Evolutionary conservation across 2,329 filamentous ascomycete genomes (phyloP).

Genomic region (Aspergillus ruber): DNA sequence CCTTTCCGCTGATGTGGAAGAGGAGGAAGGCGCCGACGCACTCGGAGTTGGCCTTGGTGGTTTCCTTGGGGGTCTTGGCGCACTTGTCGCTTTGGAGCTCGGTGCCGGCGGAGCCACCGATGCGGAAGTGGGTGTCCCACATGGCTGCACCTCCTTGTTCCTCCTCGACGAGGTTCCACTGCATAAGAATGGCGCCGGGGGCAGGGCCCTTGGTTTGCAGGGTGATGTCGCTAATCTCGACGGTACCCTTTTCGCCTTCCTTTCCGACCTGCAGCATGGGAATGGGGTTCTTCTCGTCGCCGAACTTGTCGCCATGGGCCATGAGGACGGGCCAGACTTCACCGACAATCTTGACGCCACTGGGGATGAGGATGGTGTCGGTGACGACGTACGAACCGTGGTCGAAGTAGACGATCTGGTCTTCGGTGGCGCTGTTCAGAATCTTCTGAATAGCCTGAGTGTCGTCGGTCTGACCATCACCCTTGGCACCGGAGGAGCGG

Average conservation of each 20-base stretch:
- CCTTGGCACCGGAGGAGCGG: conserved; percentile 74
- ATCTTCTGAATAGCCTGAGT: conserved; percentile 75
- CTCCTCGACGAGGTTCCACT: conserved; percentile 74
- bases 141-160: conserved; percentile 65
- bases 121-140: conserved; percentile 94
- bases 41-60: conserved; percentile 55
- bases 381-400: conserved; percentile 58
- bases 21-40: conserved; percentile 69
- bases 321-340: conserved; percentile 90
- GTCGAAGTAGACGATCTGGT: conserved; percentile 59
- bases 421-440: conserved; percentile 58
- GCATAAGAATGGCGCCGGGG: conserved; percentile 80
- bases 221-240: conserved; percentile 84
- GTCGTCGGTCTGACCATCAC: conserved; percentile 82
- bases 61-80: conserved; percentile 63
- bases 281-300: conserved; percentile 66
- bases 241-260: conserved; percentile 66
- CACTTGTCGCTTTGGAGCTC: conserved; percentile 73
- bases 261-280: conserved; percentile 82
- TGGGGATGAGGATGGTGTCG: conserved; percentile 56
- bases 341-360: conserved; percentile 79
- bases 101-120: conserved; percentile 81
- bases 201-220: conserved; percentile 77
- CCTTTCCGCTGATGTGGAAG: conserved; percentile 49
- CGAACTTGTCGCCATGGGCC: conserved; percentile 68